A percentile compares a stretch with the other conserved stretches of the same genome.
phyloP scores from a whole-genome alignment of 306 rosid genomes.

The Begonia loranthoides region DNA sequence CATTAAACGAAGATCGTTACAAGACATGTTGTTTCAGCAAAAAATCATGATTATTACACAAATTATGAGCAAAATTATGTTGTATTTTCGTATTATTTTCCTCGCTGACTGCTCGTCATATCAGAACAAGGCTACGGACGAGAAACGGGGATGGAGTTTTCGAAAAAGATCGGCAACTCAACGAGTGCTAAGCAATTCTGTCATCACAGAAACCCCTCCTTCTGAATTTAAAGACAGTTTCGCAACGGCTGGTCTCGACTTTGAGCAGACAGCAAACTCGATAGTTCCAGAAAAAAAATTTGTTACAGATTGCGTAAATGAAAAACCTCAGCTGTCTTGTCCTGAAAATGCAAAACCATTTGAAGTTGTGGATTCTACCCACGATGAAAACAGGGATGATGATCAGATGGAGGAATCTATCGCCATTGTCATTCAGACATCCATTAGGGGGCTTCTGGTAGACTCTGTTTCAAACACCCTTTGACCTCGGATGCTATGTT shows the following conservation, averaged over 20 bases:
- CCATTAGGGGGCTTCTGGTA: constrained; percentile 72
- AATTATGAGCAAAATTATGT: no score
- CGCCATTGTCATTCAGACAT: constrained; percentile 59
- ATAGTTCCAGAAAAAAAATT: constrained; percentile 44
- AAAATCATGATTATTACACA: background rate
- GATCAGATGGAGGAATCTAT: constrained; percentile 34
- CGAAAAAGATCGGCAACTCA: constrained; percentile 75
- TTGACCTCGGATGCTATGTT: constrained; percentile 6
- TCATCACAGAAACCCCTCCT: constrained; percentile 36
- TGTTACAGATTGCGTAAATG: constrained; percentile 27
- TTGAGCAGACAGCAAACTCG: constrained; percentile 27
- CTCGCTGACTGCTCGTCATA: background rate
- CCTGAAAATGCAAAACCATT: constrained; percentile 24
- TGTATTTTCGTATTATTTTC: no score
- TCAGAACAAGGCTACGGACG: constrained; percentile 57
- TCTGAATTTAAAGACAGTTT: constrained; percentile 48
- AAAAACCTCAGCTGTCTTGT: constrained; percentile 38
- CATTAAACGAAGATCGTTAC: no score
- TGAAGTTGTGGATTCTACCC: constrained; percentile 19
- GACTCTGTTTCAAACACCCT: constrained; percentile 11
- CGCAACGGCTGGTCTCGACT: constrained; percentile 32
- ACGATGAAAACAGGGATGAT: constrained; percentile 31
- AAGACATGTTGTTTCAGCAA: no score
- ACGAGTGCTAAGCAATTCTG: constrained; percentile 88
- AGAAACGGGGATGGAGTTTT: constrained; percentile 93